Evolutionary conservation across 495 filamentous ascomycete genomes (phyloP), one percentile per base, ranked within the genome.

Genomic region (Neurospora pannonica): DNA sequence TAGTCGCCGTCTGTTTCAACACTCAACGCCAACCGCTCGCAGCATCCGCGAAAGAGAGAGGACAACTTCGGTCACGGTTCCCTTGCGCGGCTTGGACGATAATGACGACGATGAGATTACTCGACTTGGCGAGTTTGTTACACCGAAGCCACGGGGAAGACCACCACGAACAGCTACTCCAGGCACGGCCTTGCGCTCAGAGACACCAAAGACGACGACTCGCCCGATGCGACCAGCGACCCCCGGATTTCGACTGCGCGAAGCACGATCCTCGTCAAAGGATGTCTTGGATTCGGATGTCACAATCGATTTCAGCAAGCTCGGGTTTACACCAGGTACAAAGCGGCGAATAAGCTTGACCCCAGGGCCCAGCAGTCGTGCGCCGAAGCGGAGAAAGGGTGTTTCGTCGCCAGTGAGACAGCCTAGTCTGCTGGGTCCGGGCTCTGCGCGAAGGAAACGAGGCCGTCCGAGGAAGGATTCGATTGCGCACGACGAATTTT

Each of bases 31-130:
- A 8, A 71, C 73, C 74, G 24, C 70, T 74, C 8, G 71, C 28
- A 60, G 31, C 60, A 69, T 71, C 19, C 79, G 77, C 67, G 77
- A 77, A 28, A 73, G 71, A 46, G 78, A 81, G 15, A 80, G 78
- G 15, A 79, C 82, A 1, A 85, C 81, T 6, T 83, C 85, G 0
- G 85, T 83, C 8, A 86, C 80, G 7, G 82, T 89, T 24, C 87
- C 87, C 10, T 76, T 89, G 37, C 87, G 86, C 54, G 86, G 87
- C 9, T 75, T 87, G 60, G 83, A 79, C 39, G 83, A 86, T 71
- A 85, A 84, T 71, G 78, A 75, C 38, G 78, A 79, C 71, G 77
- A 76, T 7, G 34, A 70, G n/a, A 79, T 78, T 67, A 67, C 54
- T 67, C 77, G 77, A 76, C 15, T 72, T 73, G 6, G 78, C 78